A percentile compares a stretch with the other conserved stretches of the same genome.
These are phyloP conservation scores for Micromonas commoda DNA, from an alignment of 139 green algal genomes.

Conservation along the genomic window DNA sequence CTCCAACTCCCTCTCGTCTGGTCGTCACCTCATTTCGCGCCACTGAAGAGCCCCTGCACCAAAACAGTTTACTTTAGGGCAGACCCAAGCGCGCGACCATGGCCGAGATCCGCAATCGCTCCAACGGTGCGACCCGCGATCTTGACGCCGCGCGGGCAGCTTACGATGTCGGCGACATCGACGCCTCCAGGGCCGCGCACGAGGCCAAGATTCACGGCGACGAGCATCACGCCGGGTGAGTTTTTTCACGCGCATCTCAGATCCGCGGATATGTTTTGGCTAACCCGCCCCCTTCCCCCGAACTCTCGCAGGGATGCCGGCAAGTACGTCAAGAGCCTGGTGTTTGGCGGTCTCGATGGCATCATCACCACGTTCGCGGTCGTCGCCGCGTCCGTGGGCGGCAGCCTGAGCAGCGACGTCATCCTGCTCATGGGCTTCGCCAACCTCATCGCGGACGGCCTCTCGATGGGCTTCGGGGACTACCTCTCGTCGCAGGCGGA, in stretches of 20 bases:
- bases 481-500: conserved; percentile 25
- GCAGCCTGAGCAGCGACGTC: background rate
- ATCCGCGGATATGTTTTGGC: too few species aligned
- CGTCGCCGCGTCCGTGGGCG: conserved; percentile 22
- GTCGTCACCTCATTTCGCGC: too few species aligned
- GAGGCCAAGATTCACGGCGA: background rate
- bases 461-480: conserved; percentile 34
- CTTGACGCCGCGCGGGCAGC: conserved; percentile 8
- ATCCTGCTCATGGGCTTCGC: conserved; percentile 32
- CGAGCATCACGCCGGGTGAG: too few species aligned
- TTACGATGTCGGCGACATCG: conserved; percentile 1
- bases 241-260: too few species aligned
- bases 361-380: conserved; percentile 34
- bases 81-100: too few species aligned
- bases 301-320: background rate
- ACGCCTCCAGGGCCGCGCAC: conserved; percentile 5
- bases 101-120: too few species aligned
- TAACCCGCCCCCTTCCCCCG: background rate
- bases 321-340: conserved; percentile 27
- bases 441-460: conserved; percentile 31
- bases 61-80: too few species aligned
- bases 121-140: too few species aligned
- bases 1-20: too few species aligned
- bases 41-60: too few species aligned
- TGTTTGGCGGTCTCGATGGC: conserved; percentile 28